Percentiles rank a stretch among this genome's conserved stretches.
Evolutionary conservation across 1,139 yeast genomes (phyloP).

Genomic region (Candida mesenterica): DNA sequence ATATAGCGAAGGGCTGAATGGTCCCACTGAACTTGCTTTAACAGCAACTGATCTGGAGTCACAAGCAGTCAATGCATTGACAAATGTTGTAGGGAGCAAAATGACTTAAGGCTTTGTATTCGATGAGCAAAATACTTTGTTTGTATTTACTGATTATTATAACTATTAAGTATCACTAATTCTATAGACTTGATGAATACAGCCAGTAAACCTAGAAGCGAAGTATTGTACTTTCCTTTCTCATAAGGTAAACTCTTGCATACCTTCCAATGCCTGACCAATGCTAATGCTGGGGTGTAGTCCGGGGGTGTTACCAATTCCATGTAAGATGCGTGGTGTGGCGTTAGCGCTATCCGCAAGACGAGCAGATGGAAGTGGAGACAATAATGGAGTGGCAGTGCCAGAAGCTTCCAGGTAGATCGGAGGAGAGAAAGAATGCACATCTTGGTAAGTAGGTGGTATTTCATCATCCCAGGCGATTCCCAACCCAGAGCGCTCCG

Average conservation of each 20-base stretch:
- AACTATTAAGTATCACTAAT: not conserved
- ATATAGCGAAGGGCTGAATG: slow-evolving; percentile 9
- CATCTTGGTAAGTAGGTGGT: slow-evolving; percentile 92
- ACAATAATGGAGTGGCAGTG: slow-evolving; percentile 19
- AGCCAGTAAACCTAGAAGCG: not conserved
- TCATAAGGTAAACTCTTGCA: slow-evolving; percentile 32
- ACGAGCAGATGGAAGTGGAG: slow-evolving; percentile 12
- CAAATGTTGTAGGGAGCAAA: slow-evolving; percentile 16
- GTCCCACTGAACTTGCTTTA: slow-evolving; percentile 4
- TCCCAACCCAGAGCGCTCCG: slow-evolving; percentile 93
- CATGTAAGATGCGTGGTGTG: slow-evolving; percentile 44
- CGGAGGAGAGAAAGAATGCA: slow-evolving; percentile 82
- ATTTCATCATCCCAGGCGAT: slow-evolving; percentile 99
- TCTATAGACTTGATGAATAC: slow-evolving; percentile 1
- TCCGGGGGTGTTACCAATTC: slow-evolving; percentile 44
- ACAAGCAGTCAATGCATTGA: slow-evolving; percentile 17
- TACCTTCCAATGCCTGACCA: slow-evolving; percentile 35
- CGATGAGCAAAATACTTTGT: no score
- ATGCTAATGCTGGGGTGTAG: slow-evolving; percentile 23
- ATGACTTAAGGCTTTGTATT: slow-evolving; percentile 7
- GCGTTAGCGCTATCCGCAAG: slow-evolving; percentile 16
- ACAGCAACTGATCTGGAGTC: slow-evolving; percentile 9
- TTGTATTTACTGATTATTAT: not conserved
- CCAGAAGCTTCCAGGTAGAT: slow-evolving; percentile 49
- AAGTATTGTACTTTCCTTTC: not conserved